phyloP scores from a whole-genome alignment of 768 basidiomycete species.

The Trametes punicea region DNA sequence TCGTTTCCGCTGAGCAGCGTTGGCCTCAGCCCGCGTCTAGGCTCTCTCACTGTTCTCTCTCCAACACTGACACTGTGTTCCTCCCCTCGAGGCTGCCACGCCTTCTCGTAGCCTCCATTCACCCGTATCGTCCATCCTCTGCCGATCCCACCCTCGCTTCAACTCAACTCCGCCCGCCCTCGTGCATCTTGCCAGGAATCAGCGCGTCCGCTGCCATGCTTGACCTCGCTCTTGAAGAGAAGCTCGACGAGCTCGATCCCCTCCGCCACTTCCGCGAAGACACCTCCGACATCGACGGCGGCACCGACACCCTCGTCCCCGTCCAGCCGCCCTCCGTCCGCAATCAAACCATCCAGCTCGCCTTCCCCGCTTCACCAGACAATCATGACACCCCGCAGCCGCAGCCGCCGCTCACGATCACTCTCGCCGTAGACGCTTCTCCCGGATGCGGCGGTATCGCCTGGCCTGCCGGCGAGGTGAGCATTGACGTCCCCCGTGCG shows the following conservation, averaged over 20 bases:
- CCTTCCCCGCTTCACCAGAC: slow-evolving; percentile 40
- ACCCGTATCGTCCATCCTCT: too few relatives aligned
- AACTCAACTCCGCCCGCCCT: neutral
- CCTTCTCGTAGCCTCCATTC: too few relatives aligned
- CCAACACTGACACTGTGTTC: neutral
- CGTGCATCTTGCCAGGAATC: neutral
- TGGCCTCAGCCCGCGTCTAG: neutral
- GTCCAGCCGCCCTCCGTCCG: slow-evolving; percentile 49
- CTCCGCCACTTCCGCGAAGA: slow-evolving; percentile 56
- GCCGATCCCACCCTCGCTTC: neutral
- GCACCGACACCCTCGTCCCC: slow-evolving; percentile 42
- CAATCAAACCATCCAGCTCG: slow-evolving; percentile 46
- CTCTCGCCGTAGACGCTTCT: slow-evolving; percentile 68
- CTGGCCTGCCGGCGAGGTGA: slow-evolving; percentile 90
- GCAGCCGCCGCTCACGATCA: slow-evolving; percentile 37
- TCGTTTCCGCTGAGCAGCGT: neutral
- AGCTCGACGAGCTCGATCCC: slow-evolving; percentile 53
- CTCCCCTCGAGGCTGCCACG: slow-evolving; percentile 6
- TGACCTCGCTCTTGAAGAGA: slow-evolving; percentile 49
- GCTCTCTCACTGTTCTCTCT: slow-evolving; percentile 4
- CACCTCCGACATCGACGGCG: slow-evolving; percentile 31
- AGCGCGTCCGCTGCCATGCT: slow-evolving; percentile 15
- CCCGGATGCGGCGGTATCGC: slow-evolving; percentile 91
- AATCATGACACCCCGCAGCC: too few relatives aligned
- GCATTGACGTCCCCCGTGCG: slow-evolving; percentile 22